Evolutionary conservation across 345 rosid species (phyloP).

Genomic region (Geranium brycei): DNA sequence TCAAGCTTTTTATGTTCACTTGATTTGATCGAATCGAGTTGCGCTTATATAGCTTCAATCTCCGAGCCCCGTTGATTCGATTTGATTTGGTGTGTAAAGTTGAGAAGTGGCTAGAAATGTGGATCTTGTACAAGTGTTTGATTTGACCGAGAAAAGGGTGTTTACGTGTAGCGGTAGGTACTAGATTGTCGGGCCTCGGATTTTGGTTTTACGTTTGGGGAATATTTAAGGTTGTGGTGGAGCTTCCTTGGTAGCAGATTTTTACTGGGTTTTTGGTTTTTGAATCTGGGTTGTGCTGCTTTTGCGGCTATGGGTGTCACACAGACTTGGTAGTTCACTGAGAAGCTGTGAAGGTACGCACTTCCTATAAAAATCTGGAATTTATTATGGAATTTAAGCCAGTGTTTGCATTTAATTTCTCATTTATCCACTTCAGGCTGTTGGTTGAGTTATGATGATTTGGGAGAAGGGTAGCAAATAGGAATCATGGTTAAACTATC

Average conservation of each 20-base stretch:
- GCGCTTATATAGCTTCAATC: neutral
- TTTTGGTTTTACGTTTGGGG: too few relatives aligned
- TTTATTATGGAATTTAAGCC: neutral
- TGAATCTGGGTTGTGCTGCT: constrained; percentile 2
- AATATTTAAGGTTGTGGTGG: constrained; percentile 11
- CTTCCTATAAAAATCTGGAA: neutral
- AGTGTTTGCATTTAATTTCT: neutral
- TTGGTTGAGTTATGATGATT: neutral
- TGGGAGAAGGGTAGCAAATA: neutral
- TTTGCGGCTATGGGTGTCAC: neutral
- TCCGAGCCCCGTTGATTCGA: neutral
- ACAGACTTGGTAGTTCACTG: neutral
- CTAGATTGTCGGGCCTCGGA: too few relatives aligned
- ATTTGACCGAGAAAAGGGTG: constrained; percentile 7
- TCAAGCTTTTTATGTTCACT: neutral
- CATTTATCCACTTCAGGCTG: neutral
- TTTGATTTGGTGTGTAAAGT: neutral
- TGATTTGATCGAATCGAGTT: neutral
- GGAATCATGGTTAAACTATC: neutral
- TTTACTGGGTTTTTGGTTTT: constrained; percentile 2
- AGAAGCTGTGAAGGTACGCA: neutral
- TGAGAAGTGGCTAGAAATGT: constrained; percentile 14
- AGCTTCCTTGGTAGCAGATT: constrained; percentile 8
- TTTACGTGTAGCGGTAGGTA: too few relatives aligned
- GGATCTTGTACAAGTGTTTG: constrained; percentile 21